These are phyloP conservation scores for Phytophthora lateralis DNA, from an alignment of 352 stramenopile species.

Conservation along the genomic window DNA sequence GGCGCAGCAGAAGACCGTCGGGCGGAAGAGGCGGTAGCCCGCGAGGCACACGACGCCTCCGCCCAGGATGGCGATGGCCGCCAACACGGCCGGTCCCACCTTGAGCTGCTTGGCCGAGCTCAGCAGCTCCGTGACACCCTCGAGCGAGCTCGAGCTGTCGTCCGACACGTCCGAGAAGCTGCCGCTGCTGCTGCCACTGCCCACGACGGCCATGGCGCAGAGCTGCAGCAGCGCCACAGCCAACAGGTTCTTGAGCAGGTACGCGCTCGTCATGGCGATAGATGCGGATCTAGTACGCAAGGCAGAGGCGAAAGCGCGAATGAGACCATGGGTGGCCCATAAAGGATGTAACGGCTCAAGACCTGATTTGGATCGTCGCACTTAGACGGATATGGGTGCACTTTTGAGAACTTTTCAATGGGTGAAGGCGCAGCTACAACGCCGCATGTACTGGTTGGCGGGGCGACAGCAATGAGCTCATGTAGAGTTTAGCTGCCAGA, in stretches of 20 bases:
- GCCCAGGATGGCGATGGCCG: slow-evolving; percentile 51
- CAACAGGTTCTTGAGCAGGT: slow-evolving; percentile 25
- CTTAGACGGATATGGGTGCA: slow-evolving; percentile 15
- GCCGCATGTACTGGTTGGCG: not conserved
- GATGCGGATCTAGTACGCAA: not conserved
- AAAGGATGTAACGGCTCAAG: slow-evolving; percentile 1
- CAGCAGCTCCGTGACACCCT: slow-evolving; percentile 41
- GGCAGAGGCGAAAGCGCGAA: slow-evolving; percentile 12
- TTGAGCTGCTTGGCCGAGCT: slow-evolving; percentile 49
- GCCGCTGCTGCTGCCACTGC: slow-evolving; percentile 18
- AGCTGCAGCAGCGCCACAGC: slow-evolving; percentile 28
- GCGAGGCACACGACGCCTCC: slow-evolving; percentile 53
- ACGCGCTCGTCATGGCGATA: slow-evolving; percentile 7
- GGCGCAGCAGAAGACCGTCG: slow-evolving; percentile 65
- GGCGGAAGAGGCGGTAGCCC: slow-evolving; percentile 65
- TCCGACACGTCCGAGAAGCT: slow-evolving; percentile 19
- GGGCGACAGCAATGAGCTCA: too few species aligned
- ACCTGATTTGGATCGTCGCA: slow-evolving; percentile 35
- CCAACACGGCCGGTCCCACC: slow-evolving; percentile 50
- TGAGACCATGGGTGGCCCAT: not conserved
- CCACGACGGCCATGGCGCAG: slow-evolving; percentile 22
- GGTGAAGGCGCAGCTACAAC: not conserved
- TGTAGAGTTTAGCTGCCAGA: too few species aligned
- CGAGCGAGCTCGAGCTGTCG: slow-evolving; percentile 26
- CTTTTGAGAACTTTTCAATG: not conserved